Base-by-base conservation (phyloP, 2,329 filamentous ascomycete genomes). In the Alternaria sp. region DNA sequence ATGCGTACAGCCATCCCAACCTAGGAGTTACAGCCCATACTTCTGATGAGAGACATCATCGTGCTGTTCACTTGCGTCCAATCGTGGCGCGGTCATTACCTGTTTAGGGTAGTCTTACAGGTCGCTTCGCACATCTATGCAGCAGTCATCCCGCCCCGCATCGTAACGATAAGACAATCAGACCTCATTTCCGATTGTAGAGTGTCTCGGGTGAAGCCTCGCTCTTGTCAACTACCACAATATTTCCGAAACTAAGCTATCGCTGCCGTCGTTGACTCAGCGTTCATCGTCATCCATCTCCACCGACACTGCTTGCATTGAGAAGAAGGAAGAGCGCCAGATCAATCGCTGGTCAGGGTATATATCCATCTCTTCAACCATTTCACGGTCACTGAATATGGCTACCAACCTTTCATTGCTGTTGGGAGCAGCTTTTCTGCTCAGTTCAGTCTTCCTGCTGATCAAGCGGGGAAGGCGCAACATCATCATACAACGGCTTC, bases 401-500 rank as follows among this genome's bases (percentile, higher is more conserved):
- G 76, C 77, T 70, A 65, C 65, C 46, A 65, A 61, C 25, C 6
- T 73, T 13, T 23, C 78, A 2, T 53, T 73, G 56, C 65, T 77
- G 21, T 68, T 81, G 15, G 78, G 75, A 19, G 67, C 73, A 50
- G 71, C 67, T 8, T 79, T 81, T 36, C 23, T 78, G 30, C 28
- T 71, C 12, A 71, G 68, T 50, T 77, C 77, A 9, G 51, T 61
- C 10, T 53, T 72, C 2, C 68, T 75, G 10, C 59, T 83, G 9
- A 36, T 75, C 6, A 76, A 78, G 53, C 72, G 73, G 59, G 77
- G 74, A 59, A 80, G 80, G 63, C 78, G 81, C 23, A 78, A 79
- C 63, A 67, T 81, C 6, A 46, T 87, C 4, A 67, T 83, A 17
- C 67, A 72, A 57, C 77, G 80, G 57, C 62, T 86, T 6, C 72